Percentiles rank a stretch among this genome's conserved stretches.
phyloP scores from a whole-genome alignment of 1,284 basidiomycete species.

The Rugosomyces carneus region DNA sequence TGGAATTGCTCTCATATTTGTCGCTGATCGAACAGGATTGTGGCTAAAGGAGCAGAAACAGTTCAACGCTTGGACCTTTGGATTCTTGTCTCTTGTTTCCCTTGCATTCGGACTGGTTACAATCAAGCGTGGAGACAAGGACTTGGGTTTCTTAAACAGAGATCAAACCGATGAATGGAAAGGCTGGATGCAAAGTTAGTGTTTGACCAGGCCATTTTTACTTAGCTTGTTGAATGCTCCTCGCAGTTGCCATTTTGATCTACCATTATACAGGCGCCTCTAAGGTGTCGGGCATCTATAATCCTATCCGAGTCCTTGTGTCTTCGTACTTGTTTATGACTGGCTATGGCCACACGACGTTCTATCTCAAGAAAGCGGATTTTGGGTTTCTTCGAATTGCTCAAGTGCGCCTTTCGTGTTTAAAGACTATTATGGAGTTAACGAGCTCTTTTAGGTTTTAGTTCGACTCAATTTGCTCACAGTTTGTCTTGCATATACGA shows the following conservation, averaged over 20 bases:
- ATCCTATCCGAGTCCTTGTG: constrained; percentile 81
- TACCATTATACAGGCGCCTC: constrained; percentile 88
- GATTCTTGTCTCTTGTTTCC: constrained; percentile 46
- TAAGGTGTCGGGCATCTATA: constrained; percentile 85
- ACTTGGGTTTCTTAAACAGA: constrained; percentile 81
- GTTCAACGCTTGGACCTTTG: constrained; percentile 66
- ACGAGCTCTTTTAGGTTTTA: constrained; percentile 46
- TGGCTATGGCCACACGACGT: constrained; percentile 69
- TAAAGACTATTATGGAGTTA: not conserved
- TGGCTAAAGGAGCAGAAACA: constrained; percentile 88
- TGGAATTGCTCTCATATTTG: constrained; percentile 60
- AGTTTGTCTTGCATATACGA: constrained; percentile 75
- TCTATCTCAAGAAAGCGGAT: constrained; percentile 83
- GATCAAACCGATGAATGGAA: constrained; percentile 95
- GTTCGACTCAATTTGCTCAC: constrained; percentile 82
- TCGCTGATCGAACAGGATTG: constrained; percentile 76
- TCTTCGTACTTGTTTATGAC: constrained; percentile 84
- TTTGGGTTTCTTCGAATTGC: constrained; percentile 74
- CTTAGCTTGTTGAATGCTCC: constrained; percentile 1
- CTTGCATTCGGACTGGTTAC: constrained; percentile 60
- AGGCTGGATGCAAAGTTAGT: constrained; percentile 91
- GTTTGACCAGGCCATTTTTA: not conserved
- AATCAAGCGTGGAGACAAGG: constrained; percentile 67
- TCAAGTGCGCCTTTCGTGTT: constrained; percentile 36
- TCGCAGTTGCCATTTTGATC: constrained; percentile 74